Evolutionary conservation across 2,329 filamentous ascomycete species (phyloP).

Genomic region (Stylonectria norvegica): DNA sequence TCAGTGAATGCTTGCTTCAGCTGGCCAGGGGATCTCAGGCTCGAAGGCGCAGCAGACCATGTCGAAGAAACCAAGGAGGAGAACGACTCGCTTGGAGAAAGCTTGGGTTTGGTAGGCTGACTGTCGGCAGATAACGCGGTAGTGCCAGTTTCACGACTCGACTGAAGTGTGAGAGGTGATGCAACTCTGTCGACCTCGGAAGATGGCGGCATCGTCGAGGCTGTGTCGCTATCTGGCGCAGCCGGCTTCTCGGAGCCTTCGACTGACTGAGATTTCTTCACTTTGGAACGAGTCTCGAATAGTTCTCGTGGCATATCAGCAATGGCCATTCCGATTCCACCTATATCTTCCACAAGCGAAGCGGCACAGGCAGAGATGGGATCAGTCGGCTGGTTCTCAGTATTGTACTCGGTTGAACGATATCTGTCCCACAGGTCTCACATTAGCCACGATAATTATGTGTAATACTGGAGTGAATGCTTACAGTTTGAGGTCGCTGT

Average conservation of each 20-base stretch:
- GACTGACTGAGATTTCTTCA: slow-evolving; percentile 14
- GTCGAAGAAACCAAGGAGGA: slow-evolving; percentile 17
- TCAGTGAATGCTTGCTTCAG: slow-evolving; percentile 14
- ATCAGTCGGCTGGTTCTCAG: slow-evolving; percentile 74
- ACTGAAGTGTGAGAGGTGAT: slow-evolving; percentile 6
- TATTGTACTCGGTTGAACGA: slow-evolving; percentile 63
- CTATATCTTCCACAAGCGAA: slow-evolving; percentile 78
- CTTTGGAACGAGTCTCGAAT: slow-evolving; percentile 40
- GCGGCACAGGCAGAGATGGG: slow-evolving; percentile 74
- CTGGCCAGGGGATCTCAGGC: slow-evolving; percentile 15
- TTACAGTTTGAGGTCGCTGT: slow-evolving; percentile 70
- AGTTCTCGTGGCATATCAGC: slow-evolving; percentile 66
- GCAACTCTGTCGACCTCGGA: slow-evolving; percentile 9
- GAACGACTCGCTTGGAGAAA: slow-evolving; percentile 19
- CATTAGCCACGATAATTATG: too few species aligned
- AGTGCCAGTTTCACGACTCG: slow-evolving; percentile 6
- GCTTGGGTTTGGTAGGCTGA: slow-evolving; percentile 22
- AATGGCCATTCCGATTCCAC: slow-evolving; percentile 76
- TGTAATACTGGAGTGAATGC: slow-evolving; percentile 29
- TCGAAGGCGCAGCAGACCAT: slow-evolving; percentile 7
- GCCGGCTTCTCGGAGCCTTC: slow-evolving; percentile 4
- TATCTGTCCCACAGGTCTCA: slow-evolving; percentile 40
- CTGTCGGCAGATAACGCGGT: slow-evolving; percentile 6
- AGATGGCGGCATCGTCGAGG: slow-evolving; percentile 2
- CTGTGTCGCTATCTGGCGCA: slow-evolving; percentile 9